Evolutionary conservation across 2,329 filamentous ascomycete genomes (phyloP).

Genomic region (Teratosphaeria pseudoeucalypti): DNA sequence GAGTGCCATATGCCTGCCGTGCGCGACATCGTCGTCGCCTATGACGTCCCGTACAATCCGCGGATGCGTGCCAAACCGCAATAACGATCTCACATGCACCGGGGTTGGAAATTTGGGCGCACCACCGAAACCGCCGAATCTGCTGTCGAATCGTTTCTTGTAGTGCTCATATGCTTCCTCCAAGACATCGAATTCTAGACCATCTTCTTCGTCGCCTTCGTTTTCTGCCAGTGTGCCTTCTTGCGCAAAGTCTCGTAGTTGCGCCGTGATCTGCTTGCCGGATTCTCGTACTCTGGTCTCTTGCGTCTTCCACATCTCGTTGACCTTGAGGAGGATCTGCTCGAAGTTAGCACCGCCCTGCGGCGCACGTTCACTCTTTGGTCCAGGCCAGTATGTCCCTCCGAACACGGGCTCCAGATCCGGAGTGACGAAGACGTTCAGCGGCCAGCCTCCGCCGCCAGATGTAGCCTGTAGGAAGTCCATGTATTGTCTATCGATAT

Average conservation of each 20-base stretch:
- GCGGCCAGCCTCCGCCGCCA: constrained; percentile 81
- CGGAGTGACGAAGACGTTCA: constrained; percentile 94
- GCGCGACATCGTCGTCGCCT: constrained; percentile 64
- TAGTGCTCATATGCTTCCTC: constrained; percentile 84
- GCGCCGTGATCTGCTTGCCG: constrained; percentile 68
- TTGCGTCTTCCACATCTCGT: constrained; percentile 67
- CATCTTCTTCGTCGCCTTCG: constrained; percentile 38
- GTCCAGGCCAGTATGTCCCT: constrained; percentile 89
- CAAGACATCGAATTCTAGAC: constrained; percentile 77
- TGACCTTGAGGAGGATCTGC: constrained; percentile 69
- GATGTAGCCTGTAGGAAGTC: constrained; percentile 94
- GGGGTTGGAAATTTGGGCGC: constrained; percentile 88
- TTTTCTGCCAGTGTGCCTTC: constrained; percentile 57
- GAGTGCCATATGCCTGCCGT: constrained; percentile 68
- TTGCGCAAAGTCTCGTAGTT: constrained; percentile 77
- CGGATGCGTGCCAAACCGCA: constrained; percentile 64
- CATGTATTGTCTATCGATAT: constrained; percentile 95
- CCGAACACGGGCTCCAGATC: constrained; percentile 90
- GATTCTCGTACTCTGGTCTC: constrained; percentile 73
- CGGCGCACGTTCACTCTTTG: constrained; percentile 45
- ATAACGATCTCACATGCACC: constrained; percentile 70
- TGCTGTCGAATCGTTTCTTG: constrained; percentile 64
- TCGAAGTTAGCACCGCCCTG: constrained; percentile 64
- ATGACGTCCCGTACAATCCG: constrained; percentile 71
- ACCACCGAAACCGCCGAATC: constrained; percentile 63